These are phyloP conservation scores for Fusarium oligoseptatum DNA, from an alignment of 2,329 filamentous ascomycete genomes.

Conservation along the genomic window DNA sequence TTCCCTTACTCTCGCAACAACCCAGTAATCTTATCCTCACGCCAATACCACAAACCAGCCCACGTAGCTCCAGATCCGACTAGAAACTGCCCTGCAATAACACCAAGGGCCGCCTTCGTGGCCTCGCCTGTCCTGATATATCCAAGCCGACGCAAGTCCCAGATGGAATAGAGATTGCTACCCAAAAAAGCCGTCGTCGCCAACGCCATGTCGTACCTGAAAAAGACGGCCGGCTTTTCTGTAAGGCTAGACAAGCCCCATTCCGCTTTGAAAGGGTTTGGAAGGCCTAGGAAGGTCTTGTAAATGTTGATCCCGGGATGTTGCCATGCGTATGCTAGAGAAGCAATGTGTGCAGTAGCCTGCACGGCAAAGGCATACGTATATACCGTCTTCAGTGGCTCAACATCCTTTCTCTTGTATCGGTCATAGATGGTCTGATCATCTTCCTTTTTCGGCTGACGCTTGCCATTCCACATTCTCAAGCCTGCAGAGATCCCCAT, in stretches of 20 bases:
- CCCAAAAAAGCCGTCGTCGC: neutral
- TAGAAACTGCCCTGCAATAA: neutral
- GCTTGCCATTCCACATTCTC: neutral
- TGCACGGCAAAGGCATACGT: neutral
- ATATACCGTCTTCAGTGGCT: neutral
- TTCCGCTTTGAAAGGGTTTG: neutral
- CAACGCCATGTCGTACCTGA: neutral
- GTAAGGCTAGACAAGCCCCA: neutral
- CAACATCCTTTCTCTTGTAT: neutral
- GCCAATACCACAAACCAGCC: neutral
- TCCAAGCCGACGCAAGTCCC: neutral
- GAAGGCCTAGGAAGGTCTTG: neutral
- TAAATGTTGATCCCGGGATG: neutral
- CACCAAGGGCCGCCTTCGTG: neutral
- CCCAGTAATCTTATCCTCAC: neutral
- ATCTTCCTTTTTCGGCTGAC: neutral
- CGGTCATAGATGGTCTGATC: neutral
- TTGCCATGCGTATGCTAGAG: neutral
- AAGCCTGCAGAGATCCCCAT: neutral
- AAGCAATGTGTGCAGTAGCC: neutral
- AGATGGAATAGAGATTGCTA: neutral
- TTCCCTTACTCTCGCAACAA: neutral
- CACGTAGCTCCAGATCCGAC: neutral
- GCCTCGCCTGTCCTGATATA: conserved; percentile 2
- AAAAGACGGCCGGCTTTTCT: neutral